Evolutionary conservation across 2,329 filamentous ascomycete genomes (phyloP), one percentile per base, ranked within the genome.

Genomic region (Bipolaris bicolor): DNA sequence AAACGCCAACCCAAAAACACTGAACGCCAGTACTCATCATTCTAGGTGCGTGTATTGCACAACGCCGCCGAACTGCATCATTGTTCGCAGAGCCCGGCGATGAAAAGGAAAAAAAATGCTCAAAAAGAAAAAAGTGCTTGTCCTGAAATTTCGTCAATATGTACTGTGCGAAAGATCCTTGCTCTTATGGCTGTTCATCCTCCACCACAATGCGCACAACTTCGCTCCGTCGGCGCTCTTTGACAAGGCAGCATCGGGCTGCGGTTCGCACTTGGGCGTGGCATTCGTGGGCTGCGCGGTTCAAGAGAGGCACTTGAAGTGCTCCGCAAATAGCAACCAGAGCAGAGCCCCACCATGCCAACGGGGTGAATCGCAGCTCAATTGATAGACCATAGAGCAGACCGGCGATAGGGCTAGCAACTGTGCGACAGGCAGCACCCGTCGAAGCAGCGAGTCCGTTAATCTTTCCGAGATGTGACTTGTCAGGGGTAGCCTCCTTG

Each of bases 361-460:
- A 71, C n/a, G 84, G 84, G 2, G 85, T 87, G 58, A 85, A 86
- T 9, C 81, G 78, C 24, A 85, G 77, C 22, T 82, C 76, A 31
- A 81, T 83, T 4, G 87, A 87, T 3, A 85, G 68, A 15, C 86
- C 85, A 65, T 91, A 91, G 4, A 91, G 79, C 31, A 87, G 81
- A 2, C 89, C 89, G 2, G 87, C 86, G 26, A 91, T 75, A 0
- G 89, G 89, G 20, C 88, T 88, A 1, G 88, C 87, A 37, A 91
- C 71, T 0, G 87, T 90, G n/a, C 89, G 82, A 57, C 87, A 88
- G 4, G 86, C 84, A 18, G 88, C 90, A n/a, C 88, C 89, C 1
- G 86, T 88, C 2, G 86, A 88, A 58, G 90, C 90, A 46, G 88
- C 88, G 7, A 91, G 77, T 0, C 89, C 89, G 61, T 91, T 91